Conservation (phyloP, 2,329 filamentous ascomycete species). For the Colletotrichum musicola region DNA sequence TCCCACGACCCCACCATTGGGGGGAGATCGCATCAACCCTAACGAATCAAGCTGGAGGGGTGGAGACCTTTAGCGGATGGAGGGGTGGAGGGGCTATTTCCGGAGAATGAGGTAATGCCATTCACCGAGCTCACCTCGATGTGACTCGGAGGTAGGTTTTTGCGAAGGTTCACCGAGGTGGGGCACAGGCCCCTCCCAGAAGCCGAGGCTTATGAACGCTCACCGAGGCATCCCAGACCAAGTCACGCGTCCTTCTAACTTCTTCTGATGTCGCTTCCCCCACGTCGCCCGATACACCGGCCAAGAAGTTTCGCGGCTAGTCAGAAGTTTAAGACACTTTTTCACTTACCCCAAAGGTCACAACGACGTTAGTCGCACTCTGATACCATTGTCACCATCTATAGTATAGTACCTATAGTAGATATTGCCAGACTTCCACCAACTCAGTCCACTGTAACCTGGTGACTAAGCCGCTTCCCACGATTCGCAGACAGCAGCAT, state of each 20-base stretch:
- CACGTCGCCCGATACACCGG: slow-evolving; percentile 4
- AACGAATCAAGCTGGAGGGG: slow-evolving; percentile 31
- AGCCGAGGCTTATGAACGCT: neutral
- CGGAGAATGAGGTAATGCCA: neutral
- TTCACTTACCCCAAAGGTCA: neutral
- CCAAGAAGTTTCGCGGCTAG: slow-evolving; percentile 3
- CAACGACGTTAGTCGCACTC: neutral
- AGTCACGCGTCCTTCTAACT: neutral
- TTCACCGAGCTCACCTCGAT: neutral
- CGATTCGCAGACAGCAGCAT: too few relatives aligned
- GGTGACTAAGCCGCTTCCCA: slow-evolving; percentile 3
- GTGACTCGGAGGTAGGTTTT: too few relatives aligned
- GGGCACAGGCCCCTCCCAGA: too few relatives aligned
- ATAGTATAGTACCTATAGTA: neutral
- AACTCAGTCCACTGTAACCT: neutral
- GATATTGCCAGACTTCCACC: neutral
- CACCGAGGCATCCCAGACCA: neutral
- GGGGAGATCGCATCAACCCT: slow-evolving; percentile 18
- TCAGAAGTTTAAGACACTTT: neutral
- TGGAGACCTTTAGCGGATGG: neutral
- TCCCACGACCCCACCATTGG: slow-evolving; percentile 28
- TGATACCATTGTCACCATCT: neutral
- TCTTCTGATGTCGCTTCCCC: slow-evolving; percentile 5
- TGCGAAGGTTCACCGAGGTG: too few relatives aligned
- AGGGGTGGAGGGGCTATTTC: slow-evolving; percentile 1